A percentile compares a stretch with the other conserved stretches of the same genome.
Conservation (phyloP, 768 basidiomycete species). For the Hortiboletus campestris region DNA sequence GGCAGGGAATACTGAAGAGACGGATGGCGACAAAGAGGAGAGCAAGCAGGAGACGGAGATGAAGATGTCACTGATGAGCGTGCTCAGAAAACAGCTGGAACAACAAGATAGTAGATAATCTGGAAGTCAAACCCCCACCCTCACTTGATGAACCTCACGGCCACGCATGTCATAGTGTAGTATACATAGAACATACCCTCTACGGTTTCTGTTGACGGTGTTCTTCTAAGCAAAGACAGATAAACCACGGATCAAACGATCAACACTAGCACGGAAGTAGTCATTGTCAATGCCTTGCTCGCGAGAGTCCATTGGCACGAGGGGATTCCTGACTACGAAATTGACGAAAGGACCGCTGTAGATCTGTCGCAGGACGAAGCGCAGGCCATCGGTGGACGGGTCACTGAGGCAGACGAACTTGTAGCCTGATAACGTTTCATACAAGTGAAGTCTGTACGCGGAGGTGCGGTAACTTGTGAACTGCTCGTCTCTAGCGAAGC, state of each 20-base stretch:
- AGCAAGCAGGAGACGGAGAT: constrained; percentile 73
- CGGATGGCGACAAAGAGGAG: constrained; percentile 56
- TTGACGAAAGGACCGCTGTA: constrained; percentile 94
- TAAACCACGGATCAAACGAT: constrained; percentile 67
- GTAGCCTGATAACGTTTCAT: constrained; percentile 88
- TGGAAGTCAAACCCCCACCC: neutral
- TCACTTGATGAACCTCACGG: constrained; percentile 9
- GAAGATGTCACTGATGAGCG: constrained; percentile 83
- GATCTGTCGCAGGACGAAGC: constrained; percentile 80
- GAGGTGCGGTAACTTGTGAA: constrained; percentile 91
- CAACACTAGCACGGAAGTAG: constrained; percentile 78
- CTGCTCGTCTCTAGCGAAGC: constrained; percentile 69
- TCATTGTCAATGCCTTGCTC: constrained; percentile 91
- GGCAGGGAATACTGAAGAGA: constrained; percentile 66
- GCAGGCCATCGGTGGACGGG: constrained; percentile 77
- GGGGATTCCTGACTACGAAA: constrained; percentile 90
- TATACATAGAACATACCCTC: constrained; percentile 23
- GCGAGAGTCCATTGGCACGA: constrained; percentile 78
- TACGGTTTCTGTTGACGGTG: neutral
- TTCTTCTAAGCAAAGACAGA: constrained; percentile 40
- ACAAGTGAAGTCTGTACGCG: constrained; percentile 89
- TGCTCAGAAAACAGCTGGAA: constrained; percentile 80
- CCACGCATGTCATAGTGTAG: constrained; percentile 12
- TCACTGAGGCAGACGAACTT: constrained; percentile 95
- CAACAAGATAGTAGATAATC: constrained; percentile 38